These are phyloP conservation scores for Kalaharituber pfeilii DNA, from an alignment of 2,329 filamentous ascomycete species.

Conservation along the genomic window DNA sequence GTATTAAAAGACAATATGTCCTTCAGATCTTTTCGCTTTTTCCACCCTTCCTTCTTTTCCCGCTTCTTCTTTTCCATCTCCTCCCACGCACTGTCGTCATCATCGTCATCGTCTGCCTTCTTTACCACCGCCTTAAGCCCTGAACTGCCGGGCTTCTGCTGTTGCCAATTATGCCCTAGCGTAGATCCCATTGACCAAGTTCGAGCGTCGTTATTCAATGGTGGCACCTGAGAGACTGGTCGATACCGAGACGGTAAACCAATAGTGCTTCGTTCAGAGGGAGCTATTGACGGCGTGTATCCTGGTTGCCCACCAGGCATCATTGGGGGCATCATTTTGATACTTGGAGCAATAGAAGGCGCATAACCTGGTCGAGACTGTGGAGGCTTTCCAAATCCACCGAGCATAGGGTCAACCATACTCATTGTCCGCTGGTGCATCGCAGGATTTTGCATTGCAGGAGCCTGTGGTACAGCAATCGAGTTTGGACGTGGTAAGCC, in stretches of 20 bases:
- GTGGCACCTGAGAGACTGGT: slow-evolving; percentile 54
- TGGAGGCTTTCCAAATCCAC: background rate
- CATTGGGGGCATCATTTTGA: slow-evolving; percentile 18
- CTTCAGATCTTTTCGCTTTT: slow-evolving; percentile 37
- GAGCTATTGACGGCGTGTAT: slow-evolving; percentile 83
- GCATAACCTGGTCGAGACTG: slow-evolving; percentile 30
- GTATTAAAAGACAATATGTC: slow-evolving; percentile 18
- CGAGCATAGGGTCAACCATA: slow-evolving; percentile 48
- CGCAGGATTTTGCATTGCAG: slow-evolving; percentile 23
- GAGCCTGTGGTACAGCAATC: slow-evolving; percentile 23
- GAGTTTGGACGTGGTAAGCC: slow-evolving; percentile 24
- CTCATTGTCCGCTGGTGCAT: slow-evolving; percentile 55
- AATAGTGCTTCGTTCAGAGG: slow-evolving; percentile 86
- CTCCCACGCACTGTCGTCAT: slow-evolving; percentile 51
- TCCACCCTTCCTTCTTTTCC: slow-evolving; percentile 50
- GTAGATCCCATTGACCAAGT: slow-evolving; percentile 32
- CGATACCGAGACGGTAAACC: slow-evolving; percentile 80
- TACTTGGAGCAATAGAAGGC: slow-evolving; percentile 31
- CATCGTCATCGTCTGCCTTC: slow-evolving; percentile 38
- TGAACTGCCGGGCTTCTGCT: slow-evolving; percentile 24
- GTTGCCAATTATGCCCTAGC: slow-evolving; percentile 23
- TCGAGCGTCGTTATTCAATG: slow-evolving; percentile 26
- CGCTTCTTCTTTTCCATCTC: slow-evolving; percentile 53
- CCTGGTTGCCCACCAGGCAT: slow-evolving; percentile 26
- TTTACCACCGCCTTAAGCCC: slow-evolving; percentile 18